Evolutionary conservation across 2,329 filamentous ascomycete species (phyloP), one percentile per base, ranked within the genome.

Genomic region (Didymella pomorum): DNA sequence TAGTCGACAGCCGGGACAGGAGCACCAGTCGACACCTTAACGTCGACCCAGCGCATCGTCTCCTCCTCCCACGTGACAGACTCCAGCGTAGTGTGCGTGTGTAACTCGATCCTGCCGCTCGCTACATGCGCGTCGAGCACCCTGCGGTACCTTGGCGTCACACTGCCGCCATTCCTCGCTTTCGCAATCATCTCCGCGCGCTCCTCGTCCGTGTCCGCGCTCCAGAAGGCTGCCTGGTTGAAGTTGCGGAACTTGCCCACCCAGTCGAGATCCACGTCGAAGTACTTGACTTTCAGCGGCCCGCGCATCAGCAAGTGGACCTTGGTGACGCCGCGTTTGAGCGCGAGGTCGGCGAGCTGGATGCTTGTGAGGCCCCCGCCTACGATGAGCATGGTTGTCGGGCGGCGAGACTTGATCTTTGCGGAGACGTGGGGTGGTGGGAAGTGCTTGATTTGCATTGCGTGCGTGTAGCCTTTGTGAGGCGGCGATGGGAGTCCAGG

Each of bases 161-260:
- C 86, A 73, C 89, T 92, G n/a, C 91, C 91, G 2, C 91, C 91
- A 16, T 88, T 87, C 7, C 90, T 83, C 0, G 91, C 91, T 43
- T 80, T 76, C 62, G 83, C 81, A 61, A 91, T 83, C 75, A 91
- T 89, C 33, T 87, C 81, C 28, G 88, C 81, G 2, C 90, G 83
- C 74, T 93, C 84, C 82, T 87, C 83, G 59, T 92, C 88, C 6
- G 84, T 86, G 65, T 93, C 89, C 3, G 89, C 89, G 7, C 85
- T 86, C 89, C 90, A 93, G 74, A 93, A 95, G 0, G 83, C 83
- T 0, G 90, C 88, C 71, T 93, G 90, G 65, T 91, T 87, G 52
- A 87, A 84, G 71, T 94, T 94, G 55, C 88, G 87, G 74, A 90
- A 94, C 72, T 94, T 94, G 10, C 89, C 89, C 75, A 94, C 89